These are phyloP conservation scores for Leccinum truebloodii DNA, from an alignment of 768 basidiomycete genomes.

Conservation along the genomic window DNA sequence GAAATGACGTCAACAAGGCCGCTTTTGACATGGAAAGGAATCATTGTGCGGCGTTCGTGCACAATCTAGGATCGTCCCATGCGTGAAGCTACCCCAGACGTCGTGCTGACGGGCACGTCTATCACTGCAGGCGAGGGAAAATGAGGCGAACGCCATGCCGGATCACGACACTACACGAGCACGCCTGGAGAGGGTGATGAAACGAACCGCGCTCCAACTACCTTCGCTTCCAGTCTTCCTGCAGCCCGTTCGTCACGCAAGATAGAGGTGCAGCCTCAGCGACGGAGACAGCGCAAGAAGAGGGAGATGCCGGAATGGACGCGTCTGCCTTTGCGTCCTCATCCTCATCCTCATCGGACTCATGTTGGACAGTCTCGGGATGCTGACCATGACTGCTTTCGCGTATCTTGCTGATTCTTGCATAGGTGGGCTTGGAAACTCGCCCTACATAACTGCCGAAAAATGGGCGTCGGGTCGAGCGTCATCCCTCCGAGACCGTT, in stretches of 20 bases:
- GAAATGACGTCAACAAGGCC: too few relatives aligned
- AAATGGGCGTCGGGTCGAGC: conserved; percentile 23
- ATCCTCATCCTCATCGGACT: conserved; percentile 23
- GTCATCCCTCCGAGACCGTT: conserved; percentile 54
- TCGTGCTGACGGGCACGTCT: conserved; percentile 27
- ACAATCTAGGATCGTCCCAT: not conserved
- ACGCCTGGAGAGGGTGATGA: not conserved
- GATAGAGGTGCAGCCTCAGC: conserved; percentile 25
- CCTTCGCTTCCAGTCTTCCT: not conserved
- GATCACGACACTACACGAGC: too few relatives aligned
- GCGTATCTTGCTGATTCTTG: conserved; percentile 26
- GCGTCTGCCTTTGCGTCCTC: conserved; percentile 18
- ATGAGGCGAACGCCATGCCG: too few relatives aligned
- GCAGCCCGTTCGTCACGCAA: conserved; percentile 23
- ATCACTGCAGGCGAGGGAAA: not conserved
- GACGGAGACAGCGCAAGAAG: conserved; percentile 19
- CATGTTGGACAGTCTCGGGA: conserved; percentile 9
- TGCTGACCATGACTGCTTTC: not conserved
- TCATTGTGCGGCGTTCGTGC: too few relatives aligned
- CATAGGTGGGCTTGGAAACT: conserved; percentile 38
- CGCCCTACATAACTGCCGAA: conserved; percentile 5
- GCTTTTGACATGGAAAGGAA: too few relatives aligned
- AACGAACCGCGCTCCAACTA: conserved; percentile 15
- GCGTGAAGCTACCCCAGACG: conserved; percentile 19
- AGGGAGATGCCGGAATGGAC: not conserved